These are phyloP conservation scores for Phoma sp. DNA, from an alignment of 2,329 filamentous ascomycete species.

Conservation along the genomic window DNA sequence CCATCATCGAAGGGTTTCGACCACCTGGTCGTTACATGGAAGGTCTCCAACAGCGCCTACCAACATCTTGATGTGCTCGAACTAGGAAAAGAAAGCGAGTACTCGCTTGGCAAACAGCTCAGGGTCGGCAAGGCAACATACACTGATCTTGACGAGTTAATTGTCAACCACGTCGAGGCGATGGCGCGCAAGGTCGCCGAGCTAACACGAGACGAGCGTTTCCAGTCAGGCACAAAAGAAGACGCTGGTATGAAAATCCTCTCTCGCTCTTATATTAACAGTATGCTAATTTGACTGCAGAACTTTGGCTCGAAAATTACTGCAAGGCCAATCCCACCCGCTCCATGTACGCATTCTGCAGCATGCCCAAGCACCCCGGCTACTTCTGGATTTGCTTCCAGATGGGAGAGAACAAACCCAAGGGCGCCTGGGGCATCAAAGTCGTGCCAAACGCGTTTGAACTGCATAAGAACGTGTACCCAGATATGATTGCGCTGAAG, in stretches of 20 bases:
- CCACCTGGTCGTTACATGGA: constrained; percentile 96
- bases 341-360: constrained; percentile 94
- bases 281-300: constrained; percentile 56
- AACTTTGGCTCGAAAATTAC: constrained; percentile 95
- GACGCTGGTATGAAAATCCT: constrained; percentile 72
- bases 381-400: constrained; percentile 99
- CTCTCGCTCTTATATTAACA: neutral
- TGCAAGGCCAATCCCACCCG: constrained; percentile 94
- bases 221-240: constrained; percentile 78
- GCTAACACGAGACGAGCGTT: constrained; percentile 94
- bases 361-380: constrained; percentile 88
- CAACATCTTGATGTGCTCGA: constrained; percentile 98
- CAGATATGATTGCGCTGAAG: constrained; percentile 92
- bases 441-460: constrained; percentile 94
- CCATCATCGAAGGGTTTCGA: constrained; percentile 95
- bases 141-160: constrained; percentile 94
- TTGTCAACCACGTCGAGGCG: constrained; percentile 94
- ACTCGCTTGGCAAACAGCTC: constrained; percentile 85
- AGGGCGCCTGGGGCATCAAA: constrained; percentile 84
- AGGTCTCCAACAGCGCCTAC: constrained; percentile 94
- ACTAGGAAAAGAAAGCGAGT: constrained; percentile 96
- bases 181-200: constrained; percentile 99
- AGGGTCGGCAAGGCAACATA: constrained; percentile 92
- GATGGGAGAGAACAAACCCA: constrained; percentile 75
- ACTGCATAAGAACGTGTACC: constrained; percentile 85